Base-by-base conservation (phyloP, 1,139 yeast genomes). In the Magnusiomyces suaveolens region DNA sequence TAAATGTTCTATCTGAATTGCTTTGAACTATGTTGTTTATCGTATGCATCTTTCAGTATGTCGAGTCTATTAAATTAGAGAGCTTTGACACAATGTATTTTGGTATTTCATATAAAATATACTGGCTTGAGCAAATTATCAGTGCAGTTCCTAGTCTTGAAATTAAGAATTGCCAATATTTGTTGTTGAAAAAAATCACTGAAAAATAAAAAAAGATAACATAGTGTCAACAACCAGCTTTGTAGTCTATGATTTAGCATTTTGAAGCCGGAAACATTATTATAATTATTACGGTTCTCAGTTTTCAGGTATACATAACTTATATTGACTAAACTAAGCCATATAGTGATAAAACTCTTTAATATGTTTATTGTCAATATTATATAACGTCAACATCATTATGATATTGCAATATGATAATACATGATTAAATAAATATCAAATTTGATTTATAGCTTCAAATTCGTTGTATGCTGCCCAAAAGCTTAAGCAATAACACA, bases 1-100 rank as follows among this genome's bases (percentile, higher is more conserved):
- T 60, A 52, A 74, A 72, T 24, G 71, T 76, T 12, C 55, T 73
- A 6, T 60, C 78, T 26, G 57, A 68, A 18, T 60, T 77, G 21
- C 53, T 81, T 2, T 84, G 87, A 0, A 77, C 80, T 1, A 80
- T 86, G 0, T 59, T 86, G 89, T 79, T 83, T n/a, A 76, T 83
- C 69, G 74, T 80, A 43, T 74, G 83, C 56, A 84, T 92, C 0
- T 76, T 87, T 0, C 67, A 84, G 55, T 77, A 90, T 0, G 76
- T 84, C 0, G 68, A 76, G 3, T 67, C 86, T 26, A 68, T 78
- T 12, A 65, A 69, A 8, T 59, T 69, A 4, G 85, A 86, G 60
- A 71, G 73, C 3, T 78, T 79, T 58, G 60, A 74, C 1, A 77
- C 81, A 0, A 70, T 79, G 20, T 73, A 78, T 43, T 75, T 85